Evolutionary conservation across 805 yeast genomes (phyloP).

Genomic region (Kodamaea neixiangensis): DNA sequence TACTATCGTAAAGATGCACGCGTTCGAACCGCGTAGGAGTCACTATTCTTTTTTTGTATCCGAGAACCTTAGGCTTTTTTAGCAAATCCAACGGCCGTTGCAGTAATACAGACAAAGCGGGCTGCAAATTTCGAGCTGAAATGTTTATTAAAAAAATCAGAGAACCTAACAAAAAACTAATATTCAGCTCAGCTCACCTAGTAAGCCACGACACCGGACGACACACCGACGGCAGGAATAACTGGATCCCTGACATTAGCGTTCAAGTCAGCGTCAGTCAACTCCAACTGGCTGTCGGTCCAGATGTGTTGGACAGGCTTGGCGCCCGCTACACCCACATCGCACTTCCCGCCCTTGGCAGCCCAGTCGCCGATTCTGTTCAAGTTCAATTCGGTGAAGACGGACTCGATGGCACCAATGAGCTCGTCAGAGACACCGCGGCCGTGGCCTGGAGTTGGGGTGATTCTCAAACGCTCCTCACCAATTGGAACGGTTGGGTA

Average conservation of each 20-base stretch:
- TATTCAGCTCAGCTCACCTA: background rate
- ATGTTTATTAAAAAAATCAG: background rate
- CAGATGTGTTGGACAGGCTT: slow-evolving; percentile 66
- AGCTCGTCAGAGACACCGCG: slow-evolving; percentile 73
- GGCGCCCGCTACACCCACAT: slow-evolving; percentile 67
- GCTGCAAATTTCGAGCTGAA: background rate
- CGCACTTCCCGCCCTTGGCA: slow-evolving; percentile 82
- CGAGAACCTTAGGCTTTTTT: no score
- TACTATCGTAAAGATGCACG: background rate
- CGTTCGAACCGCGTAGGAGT: background rate
- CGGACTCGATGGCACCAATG: slow-evolving; percentile 75
- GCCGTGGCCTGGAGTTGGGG: slow-evolving; percentile 98
- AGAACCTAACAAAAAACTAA: background rate
- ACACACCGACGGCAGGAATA: slow-evolving; percentile 63
- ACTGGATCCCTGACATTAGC: slow-evolving; percentile 66
- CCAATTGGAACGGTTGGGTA: slow-evolving; percentile 98
- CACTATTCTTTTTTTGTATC: background rate
- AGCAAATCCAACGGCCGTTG: no score
- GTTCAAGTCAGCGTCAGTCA: slow-evolving; percentile 64
- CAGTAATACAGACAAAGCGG: no score
- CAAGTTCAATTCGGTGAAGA: slow-evolving; percentile 73
- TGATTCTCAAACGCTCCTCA: slow-evolving; percentile 91
- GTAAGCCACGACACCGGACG: slow-evolving; percentile 56
- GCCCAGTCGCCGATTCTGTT: slow-evolving; percentile 80
- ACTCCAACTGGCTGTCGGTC: slow-evolving; percentile 77